Conservation (phyloP, 768 basidiomycete genomes). For the Auriscalpium microsporum region DNA sequence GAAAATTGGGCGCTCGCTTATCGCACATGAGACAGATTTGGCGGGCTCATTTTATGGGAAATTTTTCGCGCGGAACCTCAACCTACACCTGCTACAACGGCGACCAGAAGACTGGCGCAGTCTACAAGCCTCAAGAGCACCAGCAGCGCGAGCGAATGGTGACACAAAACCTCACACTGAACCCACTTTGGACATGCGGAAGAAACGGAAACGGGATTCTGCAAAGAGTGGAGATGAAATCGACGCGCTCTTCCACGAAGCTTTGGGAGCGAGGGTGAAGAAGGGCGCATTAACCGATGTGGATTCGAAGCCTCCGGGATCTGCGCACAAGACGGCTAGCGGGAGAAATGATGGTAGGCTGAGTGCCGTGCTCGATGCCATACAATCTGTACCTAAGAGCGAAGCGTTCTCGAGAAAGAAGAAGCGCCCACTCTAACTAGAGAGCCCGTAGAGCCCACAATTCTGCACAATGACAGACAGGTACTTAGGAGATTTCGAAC, state of each 20-base stretch:
- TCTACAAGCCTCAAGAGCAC: slow-evolving; percentile 37
- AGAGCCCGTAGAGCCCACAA: too few species aligned
- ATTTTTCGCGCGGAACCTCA: slow-evolving; percentile 74
- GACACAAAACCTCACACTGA: too few species aligned
- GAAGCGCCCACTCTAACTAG: slow-evolving; percentile 12
- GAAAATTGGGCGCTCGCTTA: slow-evolving; percentile 80
- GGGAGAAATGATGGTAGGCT: slow-evolving; percentile 29
- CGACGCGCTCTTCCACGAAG: slow-evolving; percentile 57
- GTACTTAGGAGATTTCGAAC: too few species aligned
- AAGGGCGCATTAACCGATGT: slow-evolving; percentile 36
- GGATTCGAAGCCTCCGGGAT: background rate
- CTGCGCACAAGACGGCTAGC: background rate
- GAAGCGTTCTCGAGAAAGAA: slow-evolving; percentile 32
- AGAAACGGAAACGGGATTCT: slow-evolving; percentile 40
- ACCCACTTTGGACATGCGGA: slow-evolving; percentile 1
- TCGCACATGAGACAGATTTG: slow-evolving; percentile 62
- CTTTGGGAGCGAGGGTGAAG: slow-evolving; percentile 51
- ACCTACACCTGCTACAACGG: slow-evolving; percentile 68
- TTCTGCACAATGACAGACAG: too few species aligned
- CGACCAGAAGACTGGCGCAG: slow-evolving; percentile 81
- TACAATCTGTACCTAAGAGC: slow-evolving; percentile 42
- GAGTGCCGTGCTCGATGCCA: slow-evolving; percentile 48
- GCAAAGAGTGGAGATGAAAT: slow-evolving; percentile 54
- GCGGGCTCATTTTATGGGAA: slow-evolving; percentile 78
- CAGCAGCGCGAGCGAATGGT: too few species aligned